Conservation (phyloP, 352 stramenopile species). For the Pythium biforme region DNA sequence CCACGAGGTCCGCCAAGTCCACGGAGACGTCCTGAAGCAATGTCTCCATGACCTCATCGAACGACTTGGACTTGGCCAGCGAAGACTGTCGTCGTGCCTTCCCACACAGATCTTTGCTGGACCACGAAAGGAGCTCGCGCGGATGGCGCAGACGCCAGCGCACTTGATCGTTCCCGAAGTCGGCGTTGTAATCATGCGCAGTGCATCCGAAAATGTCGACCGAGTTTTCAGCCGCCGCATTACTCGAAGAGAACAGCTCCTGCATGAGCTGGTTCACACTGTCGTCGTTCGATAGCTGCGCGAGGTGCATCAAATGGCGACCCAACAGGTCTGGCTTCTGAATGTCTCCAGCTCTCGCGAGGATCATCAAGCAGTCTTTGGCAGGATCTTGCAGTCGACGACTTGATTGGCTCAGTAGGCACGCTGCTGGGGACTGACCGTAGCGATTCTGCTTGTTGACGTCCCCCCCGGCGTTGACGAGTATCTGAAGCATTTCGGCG, state of each 20-base stretch:
- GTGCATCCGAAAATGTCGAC: conserved; percentile 71
- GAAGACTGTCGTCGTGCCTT: conserved; percentile 31
- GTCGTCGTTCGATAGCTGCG: conserved; percentile 40
- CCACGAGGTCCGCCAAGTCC: conserved; percentile 57
- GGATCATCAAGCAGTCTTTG: conserved; percentile 49
- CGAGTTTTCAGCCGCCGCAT: conserved; percentile 21
- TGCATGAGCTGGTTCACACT: conserved; percentile 33
- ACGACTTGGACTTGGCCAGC: conserved; percentile 11
- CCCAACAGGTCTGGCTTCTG: conserved; percentile 69
- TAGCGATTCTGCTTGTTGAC: conserved; percentile 67
- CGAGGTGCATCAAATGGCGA: conserved; percentile 53
- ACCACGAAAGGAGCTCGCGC: conserved; percentile 26
- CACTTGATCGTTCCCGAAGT: not conserved
- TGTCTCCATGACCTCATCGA: conserved; percentile 27
- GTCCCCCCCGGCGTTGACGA: conserved; percentile 58
- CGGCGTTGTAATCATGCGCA: conserved; percentile 47
- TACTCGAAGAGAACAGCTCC: conserved; percentile 22
- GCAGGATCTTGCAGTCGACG: conserved; percentile 23
- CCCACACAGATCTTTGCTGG: not conserved
- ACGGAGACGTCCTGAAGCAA: conserved; percentile 26
- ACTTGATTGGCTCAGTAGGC: conserved; percentile 43
- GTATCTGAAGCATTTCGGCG: conserved; percentile 45
- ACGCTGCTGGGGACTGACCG: conserved; percentile 58
- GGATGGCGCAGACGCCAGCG: conserved; percentile 23
- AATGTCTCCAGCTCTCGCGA: conserved; percentile 44